Evolutionary conservation across 2,329 filamentous ascomycete genomes (phyloP), one percentile per base, ranked within the genome.

Genomic region (Apiospora pterosperma): DNA sequence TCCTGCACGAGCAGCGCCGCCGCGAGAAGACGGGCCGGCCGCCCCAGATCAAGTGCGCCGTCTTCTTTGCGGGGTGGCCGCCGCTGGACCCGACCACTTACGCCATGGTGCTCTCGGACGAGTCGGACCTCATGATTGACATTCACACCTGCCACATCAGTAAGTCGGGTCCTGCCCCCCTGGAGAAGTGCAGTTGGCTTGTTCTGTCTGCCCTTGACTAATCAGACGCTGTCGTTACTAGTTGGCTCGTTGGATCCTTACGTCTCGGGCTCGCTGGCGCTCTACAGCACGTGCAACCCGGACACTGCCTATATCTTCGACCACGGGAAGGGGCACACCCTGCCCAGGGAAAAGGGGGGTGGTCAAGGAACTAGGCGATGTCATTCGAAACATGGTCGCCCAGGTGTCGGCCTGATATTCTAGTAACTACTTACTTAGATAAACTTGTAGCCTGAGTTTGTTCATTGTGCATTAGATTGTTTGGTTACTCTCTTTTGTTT

Each of bases 241-340:
- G 80, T 86, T 59, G 84, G 84, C 11, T 84, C 82, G 12, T 75
- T 80, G 65, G 88, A 90, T 68, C 87, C 87, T 0, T 90, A 88
- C 68, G 80, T 88, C 2, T 79, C 86, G 38, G 87, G 87, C 0
- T 84, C 85, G 2, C 81, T 88, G 77, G 85, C 86, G 0, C 78
- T 90, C 4, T 89, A 84, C 75, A 87, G 87, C 68, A 80, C 88
- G 28, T 90, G 87, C 67, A 84, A 89, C 59, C 81, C 81, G 0
- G 86, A 89, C 64, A 82, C 77, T 1, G 86, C 86, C 0, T 79
- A 81, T 38, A 78, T 90, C n/a, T 89, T 89, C 66, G 87, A 90
- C 68, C 86, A 89, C 67, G 87, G 85, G 5, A 88, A 88, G 69
- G 88, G 87, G 0, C 88, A 90, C 70, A 88, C 85, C 0, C 76